Evolutionary conservation across 768 basidiomycete genomes (phyloP).

Genomic region (Boletus sp.): DNA sequence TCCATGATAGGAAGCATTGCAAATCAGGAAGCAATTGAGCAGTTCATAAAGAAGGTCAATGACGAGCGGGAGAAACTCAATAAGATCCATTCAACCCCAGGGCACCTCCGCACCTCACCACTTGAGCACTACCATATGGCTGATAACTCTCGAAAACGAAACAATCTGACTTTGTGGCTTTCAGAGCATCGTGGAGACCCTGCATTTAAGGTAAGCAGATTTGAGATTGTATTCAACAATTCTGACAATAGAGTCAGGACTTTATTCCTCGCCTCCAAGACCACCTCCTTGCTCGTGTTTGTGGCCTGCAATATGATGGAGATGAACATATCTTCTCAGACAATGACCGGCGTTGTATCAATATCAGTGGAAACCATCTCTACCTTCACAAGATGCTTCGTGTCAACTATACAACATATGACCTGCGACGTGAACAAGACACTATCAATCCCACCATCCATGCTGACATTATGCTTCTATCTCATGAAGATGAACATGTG

Average conservation of each 20-base stretch:
- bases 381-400: slow-evolving; percentile 18
- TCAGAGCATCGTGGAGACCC: too few species aligned
- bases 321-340: slow-evolving; percentile 25
- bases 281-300: background rate
- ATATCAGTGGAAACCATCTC: slow-evolving; percentile 17
- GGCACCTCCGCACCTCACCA: too few species aligned
- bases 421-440: slow-evolving; percentile 33
- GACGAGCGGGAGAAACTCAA: too few species aligned
- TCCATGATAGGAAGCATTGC: too few species aligned
- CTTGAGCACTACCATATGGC: too few species aligned
- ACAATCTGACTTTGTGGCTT: too few species aligned
- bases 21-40: background rate
- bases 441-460: slow-evolving; percentile 36
- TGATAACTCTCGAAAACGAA: too few species aligned
- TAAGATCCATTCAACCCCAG: too few species aligned
- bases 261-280: background rate
- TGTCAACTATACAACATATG: slow-evolving; percentile 25
- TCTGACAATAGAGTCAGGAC: too few species aligned
- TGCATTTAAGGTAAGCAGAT: too few species aligned
- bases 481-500: slow-evolving; percentile 14
- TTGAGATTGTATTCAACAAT: too few species aligned
- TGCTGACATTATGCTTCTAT: slow-evolving; percentile 35
- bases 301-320: slow-evolving; percentile 1
- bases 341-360: slow-evolving; percentile 20
- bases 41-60: background rate